Evolutionary conservation across 2,329 filamentous ascomycete species (phyloP), one percentile per base, ranked within the genome.

Genomic region (Diaporthe citrichinensis): DNA sequence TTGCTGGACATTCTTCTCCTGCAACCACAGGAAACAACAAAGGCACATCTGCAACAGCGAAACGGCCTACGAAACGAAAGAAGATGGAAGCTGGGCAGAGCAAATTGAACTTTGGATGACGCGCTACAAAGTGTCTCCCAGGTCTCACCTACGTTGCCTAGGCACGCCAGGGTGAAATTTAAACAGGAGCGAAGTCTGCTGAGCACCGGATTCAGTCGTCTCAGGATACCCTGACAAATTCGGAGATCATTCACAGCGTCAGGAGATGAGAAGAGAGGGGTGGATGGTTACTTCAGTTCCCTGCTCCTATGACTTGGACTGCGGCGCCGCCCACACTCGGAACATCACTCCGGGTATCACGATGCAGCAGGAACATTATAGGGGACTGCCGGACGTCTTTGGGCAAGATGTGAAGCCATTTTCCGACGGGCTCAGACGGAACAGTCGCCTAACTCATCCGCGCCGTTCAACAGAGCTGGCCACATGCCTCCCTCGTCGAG

Each of bases 71-170:
- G 75, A 80, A 80, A 76, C 83, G 80, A 78, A 85, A 84, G 82
- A 85, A 85, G 81, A 82, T 82, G 81, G 91, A 92, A 81, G 89
- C 88, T 76, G 91, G 90, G 20, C 91, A 93, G 80, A 91, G 87
- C 78, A 91, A 86, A 81, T 85, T 93, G 81, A 88, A 86, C 57
- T 93, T 93, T 86, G 88, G 89, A 76, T 91, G 84, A 89, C 65
- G 49, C 55, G 65, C 74, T 36, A 74, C 72, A 73, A 72, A 67
- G 65, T 71, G 41, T 61, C 72, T 72, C 51, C 65, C 46, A 74
- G 44, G 61, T 49, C 49, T 69, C 57, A 49, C 25, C 31, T 7
- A 20, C 39, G 34, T 39, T 44, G n/a, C 41, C 17, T 28, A 55
- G 53, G 53, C 25, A 31, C 53, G 53, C 14, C 53, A 55, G 31